Conservation (phyloP, 257 asterid genomes). For the Solanum chiquidenum region DNA sequence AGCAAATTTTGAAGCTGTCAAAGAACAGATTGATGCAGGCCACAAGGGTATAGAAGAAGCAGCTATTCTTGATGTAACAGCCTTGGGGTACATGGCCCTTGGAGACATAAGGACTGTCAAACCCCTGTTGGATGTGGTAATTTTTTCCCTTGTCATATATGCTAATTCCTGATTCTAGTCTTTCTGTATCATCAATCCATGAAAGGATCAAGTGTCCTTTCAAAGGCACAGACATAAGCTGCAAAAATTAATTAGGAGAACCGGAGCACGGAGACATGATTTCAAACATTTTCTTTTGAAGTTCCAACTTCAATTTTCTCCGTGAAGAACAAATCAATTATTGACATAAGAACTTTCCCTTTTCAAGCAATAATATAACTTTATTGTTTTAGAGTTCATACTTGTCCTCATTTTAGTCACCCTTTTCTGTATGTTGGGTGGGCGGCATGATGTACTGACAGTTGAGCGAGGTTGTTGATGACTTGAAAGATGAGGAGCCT, state of each 20-base stretch:
- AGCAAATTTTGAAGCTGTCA: constrained; percentile 73
- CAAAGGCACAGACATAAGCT: neutral
- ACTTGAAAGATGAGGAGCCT: constrained; percentile 53
- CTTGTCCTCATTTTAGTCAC: neutral
- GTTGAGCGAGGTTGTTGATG: constrained; percentile 50
- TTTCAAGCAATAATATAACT: neutral
- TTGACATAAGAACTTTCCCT: neutral
- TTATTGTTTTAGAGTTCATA: neutral
- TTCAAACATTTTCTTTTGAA: neutral
- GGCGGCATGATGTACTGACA: constrained; percentile 21
- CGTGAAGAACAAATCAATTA: neutral
- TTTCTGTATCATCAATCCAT: neutral
- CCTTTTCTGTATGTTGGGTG: neutral
- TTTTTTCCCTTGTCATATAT: constrained; percentile 13
- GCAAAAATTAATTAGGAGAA: neutral
- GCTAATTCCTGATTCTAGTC: neutral
- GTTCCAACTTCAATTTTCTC: neutral
- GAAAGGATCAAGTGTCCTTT: neutral
- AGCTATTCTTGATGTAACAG: constrained; percentile 73
- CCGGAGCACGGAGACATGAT: neutral
- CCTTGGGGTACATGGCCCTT: constrained; percentile 73
- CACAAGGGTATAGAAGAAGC: constrained; percentile 69
- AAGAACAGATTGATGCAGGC: constrained; percentile 62
- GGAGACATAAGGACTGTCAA: constrained; percentile 46
- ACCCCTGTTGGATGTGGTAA: constrained; percentile 59